Percentiles rank a stretch among this genome's conserved stretches.
phyloP scores from a whole-genome alignment of 345 rosid genomes.

The Gossypium stocksii region DNA sequence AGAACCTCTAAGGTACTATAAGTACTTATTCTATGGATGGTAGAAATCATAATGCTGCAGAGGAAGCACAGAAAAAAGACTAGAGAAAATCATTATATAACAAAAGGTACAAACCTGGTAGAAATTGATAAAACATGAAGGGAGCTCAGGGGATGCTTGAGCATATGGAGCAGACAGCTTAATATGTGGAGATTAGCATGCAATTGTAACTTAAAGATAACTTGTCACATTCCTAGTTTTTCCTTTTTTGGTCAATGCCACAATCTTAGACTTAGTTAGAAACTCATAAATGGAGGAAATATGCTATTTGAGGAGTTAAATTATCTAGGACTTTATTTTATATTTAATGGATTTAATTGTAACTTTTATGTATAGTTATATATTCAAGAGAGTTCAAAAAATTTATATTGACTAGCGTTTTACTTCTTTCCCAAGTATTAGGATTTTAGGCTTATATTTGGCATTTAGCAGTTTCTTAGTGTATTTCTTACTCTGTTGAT shows the following conservation, averaged over 20 bases:
- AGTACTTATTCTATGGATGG: neutral
- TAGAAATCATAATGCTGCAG: neutral
- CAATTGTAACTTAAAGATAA: neutral
- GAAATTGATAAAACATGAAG: neutral
- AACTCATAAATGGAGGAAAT: neutral
- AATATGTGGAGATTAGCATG: neutral
- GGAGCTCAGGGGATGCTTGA: neutral
- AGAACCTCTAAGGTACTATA: neutral
- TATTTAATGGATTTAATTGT: neutral
- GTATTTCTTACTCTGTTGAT: neutral
- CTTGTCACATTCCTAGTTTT: neutral
- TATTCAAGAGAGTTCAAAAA: neutral
- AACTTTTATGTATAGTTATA: neutral
- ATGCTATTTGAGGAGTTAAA: too few relatives aligned
- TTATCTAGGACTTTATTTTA: too few relatives aligned
- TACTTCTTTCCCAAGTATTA: neutral
- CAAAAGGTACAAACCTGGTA: neutral
- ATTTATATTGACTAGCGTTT: neutral
- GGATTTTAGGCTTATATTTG: neutral
- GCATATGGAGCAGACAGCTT: neutral
- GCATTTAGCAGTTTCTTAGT: neutral
- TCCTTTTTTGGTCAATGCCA: neutral
- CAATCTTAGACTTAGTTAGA: neutral
- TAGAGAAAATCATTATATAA: neutral
- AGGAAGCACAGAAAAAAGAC: neutral